phyloP scores from a whole-genome alignment of 352 stramenopile genomes.

The Pythium apleroticum region DNA sequence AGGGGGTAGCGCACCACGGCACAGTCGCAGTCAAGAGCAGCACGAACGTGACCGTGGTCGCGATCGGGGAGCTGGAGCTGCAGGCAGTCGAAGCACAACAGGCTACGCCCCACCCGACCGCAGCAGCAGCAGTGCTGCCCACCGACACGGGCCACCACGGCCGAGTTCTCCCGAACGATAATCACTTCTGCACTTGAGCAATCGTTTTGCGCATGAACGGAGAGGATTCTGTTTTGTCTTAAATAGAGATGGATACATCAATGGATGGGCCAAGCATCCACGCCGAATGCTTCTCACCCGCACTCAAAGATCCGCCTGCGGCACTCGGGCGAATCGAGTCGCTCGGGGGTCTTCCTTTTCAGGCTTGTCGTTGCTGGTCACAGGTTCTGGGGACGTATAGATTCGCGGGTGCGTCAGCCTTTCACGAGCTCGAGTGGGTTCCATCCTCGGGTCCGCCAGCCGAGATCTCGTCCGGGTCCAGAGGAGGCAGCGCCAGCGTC shows the following conservation, averaged over 20 bases:
- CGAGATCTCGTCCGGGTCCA: slow-evolving; percentile 64
- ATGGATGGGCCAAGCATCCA: background rate
- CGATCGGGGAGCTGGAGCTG: background rate
- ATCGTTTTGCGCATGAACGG: background rate
- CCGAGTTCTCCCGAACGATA: background rate
- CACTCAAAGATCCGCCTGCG: background rate
- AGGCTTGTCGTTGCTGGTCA: background rate
- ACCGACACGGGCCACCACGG: background rate
- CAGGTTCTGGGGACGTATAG: background rate
- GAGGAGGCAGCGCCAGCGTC: slow-evolving; percentile 30
- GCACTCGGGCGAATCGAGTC: background rate
- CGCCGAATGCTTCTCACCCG: background rate
- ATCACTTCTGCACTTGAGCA: background rate
- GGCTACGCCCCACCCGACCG: background rate
- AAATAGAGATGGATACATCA: slow-evolving; percentile 29
- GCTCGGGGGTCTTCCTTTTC: background rate
- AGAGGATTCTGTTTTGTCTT: slow-evolving; percentile 22
- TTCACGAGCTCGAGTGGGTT: slow-evolving; percentile 25
- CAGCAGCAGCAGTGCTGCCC: background rate
- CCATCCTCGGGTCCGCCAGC: slow-evolving; percentile 44
- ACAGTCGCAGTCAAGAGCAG: background rate
- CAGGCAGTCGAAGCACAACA: background rate
- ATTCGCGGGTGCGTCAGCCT: background rate
- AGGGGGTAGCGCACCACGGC: background rate
- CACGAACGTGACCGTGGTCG: background rate